phyloP scores from a whole-genome alignment of 2,329 filamentous ascomycete genomes.

The Daldinia sp. region DNA sequence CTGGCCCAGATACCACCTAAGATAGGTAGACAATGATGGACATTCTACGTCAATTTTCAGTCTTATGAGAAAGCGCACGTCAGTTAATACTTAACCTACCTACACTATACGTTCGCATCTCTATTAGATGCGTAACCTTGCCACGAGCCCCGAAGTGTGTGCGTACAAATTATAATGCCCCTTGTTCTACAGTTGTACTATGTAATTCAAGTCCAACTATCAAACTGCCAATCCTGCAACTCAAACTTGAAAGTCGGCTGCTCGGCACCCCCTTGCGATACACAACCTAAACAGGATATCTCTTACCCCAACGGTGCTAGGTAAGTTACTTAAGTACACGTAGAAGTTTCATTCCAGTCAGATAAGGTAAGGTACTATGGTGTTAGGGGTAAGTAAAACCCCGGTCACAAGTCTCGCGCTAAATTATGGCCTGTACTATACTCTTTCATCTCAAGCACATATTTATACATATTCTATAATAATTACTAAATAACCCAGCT shows the following conservation, averaged over 20 bases:
- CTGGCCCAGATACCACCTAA: too few species aligned
- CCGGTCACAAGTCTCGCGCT: too few species aligned
- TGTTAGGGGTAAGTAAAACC: too few species aligned
- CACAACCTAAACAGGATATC: conserved; percentile 14
- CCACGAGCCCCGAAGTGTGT: not conserved
- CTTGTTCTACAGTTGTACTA: not conserved
- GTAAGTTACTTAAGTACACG: too few species aligned
- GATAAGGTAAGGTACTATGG: too few species aligned
- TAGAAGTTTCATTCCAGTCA: too few species aligned
- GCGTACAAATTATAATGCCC: not conserved
- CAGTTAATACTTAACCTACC: too few species aligned
- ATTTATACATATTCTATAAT: too few species aligned
- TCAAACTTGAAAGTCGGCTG: conserved; percentile 19
- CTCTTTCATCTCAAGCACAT: too few species aligned
- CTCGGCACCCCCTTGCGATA: conserved; percentile 28
- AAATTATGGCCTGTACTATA: too few species aligned
- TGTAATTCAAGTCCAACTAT: conserved; percentile 6
- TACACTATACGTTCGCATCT: not conserved
- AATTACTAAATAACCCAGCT: too few species aligned
- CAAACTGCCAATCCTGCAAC: conserved; percentile 17
- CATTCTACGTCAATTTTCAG: not conserved
- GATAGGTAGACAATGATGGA: not conserved
- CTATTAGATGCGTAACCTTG: not conserved
- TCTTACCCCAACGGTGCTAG: conserved; percentile 1
- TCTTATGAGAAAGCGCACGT: not conserved